These are phyloP conservation scores for Podospora appendiculata DNA, from an alignment of 495 filamentous ascomycete genomes.

Conservation along the genomic window DNA sequence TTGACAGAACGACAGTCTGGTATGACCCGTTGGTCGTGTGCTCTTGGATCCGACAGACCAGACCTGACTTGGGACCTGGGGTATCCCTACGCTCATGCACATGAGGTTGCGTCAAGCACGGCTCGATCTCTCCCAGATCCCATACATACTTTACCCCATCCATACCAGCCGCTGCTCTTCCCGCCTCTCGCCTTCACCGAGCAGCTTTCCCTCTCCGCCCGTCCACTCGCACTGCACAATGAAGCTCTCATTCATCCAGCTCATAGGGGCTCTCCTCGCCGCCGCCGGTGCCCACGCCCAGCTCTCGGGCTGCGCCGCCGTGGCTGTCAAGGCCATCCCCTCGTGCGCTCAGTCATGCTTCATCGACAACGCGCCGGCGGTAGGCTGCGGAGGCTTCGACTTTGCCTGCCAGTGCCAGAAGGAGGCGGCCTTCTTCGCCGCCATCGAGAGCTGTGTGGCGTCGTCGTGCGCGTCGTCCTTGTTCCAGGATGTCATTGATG, in stretches of 20 bases:
- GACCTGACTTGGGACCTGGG: no score
- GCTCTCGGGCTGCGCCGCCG: constrained; percentile 13
- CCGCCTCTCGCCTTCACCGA: no score
- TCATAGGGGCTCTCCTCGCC: constrained; percentile 1
- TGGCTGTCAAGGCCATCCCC: constrained; percentile 20
- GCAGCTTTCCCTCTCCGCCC: no score
- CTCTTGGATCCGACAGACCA: no score
- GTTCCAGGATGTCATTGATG: constrained; percentile 20
- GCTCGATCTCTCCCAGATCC: no score
- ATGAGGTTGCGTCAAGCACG: no score
- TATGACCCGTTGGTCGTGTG: no score
- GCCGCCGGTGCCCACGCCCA: neutral
- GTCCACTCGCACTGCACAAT: neutral
- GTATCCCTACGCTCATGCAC: no score
- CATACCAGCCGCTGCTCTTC: no score
- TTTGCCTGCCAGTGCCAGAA: constrained; percentile 24
- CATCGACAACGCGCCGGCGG: constrained; percentile 11
- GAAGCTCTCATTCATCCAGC: constrained; percentile 6
- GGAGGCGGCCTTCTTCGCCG: constrained; percentile 17
- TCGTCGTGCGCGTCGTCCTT: constrained; percentile 11
- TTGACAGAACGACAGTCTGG: no score
- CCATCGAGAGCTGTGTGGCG: constrained; percentile 21
- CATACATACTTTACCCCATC: no score
- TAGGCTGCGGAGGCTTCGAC: constrained; percentile 22
- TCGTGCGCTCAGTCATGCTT: constrained; percentile 25